Evolutionary conservation across 2,329 filamentous ascomycete genomes (phyloP), one percentile per base, ranked within the genome.

Genomic region (Venturia asperata): DNA sequence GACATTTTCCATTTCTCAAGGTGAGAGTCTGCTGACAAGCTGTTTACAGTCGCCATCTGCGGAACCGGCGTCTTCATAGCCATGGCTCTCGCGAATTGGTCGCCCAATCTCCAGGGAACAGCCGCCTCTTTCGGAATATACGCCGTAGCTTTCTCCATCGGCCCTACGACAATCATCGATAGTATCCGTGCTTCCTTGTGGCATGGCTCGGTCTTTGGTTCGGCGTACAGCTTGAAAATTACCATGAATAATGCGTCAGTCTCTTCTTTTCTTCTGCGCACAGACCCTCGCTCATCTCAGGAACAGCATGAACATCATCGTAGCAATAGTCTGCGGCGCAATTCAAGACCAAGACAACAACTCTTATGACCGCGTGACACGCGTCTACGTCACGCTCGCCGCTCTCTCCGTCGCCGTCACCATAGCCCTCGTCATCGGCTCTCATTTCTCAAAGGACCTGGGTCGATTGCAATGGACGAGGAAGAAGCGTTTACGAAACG

Each of bases 121-220:
- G 83, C 82, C 0, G 83, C 83, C 0, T 78, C 81, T 0, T 87
- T 87, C 43, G 85, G 82, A 1, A 79, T 87, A 24, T 87, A 82
- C 55, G 85, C 84, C 0, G 74, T 87, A 15, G 82, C 83, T 0
- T 75, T 75, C 5, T 81, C 79, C 0, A 75, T 87, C 1, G 84
- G 84, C 0, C 83, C 84, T 0, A 85, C 83, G 0, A 77, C 80
- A 3, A 83, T 87, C 66, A 85, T 87, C 63, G 85, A 87, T 69
- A 77, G 81, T 27, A 84, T 86, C 34, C 82, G 85, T 19, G 85
- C 84, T 0, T 79, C 79, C 0, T 80, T 87, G 72, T 85, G 83
- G 81, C 78, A 85, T 34, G 81, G 84, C 65, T 81, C 81, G 2
- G 81, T 85, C 0, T 87, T 87, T 66, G 85, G 84, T 0, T 81